These are phyloP conservation scores for Akanthomyces lecanii DNA, from an alignment of 2,329 filamentous ascomycete genomes.

Conservation along the genomic window DNA sequence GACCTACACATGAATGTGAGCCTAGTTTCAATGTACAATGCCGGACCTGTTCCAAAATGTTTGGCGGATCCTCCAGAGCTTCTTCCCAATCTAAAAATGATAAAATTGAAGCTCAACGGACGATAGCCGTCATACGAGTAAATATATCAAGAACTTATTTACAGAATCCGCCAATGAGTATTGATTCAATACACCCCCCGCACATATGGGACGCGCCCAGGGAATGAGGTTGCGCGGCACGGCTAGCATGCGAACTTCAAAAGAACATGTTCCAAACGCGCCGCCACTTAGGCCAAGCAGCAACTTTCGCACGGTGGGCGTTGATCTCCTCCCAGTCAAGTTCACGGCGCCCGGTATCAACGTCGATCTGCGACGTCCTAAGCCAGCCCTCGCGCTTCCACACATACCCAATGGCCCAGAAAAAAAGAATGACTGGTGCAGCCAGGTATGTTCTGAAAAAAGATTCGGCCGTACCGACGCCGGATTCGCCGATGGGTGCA, in stretches of 20 bases:
- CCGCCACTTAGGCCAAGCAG: conserved; percentile 49
- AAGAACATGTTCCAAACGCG: conserved; percentile 36
- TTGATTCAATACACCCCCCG: background rate
- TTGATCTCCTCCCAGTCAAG: conserved; percentile 63
- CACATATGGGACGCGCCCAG: too few species aligned
- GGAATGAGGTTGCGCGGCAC: too few species aligned
- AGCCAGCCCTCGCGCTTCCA: conserved; percentile 65
- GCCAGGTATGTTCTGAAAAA: conserved; percentile 57
- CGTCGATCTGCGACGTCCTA: conserved; percentile 56
- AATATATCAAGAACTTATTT: background rate
- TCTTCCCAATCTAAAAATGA: background rate
- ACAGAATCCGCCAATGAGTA: background rate
- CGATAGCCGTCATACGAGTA: background rate
- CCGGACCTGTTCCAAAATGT: too few species aligned
- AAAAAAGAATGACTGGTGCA: conserved; percentile 49
- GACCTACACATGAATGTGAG: background rate
- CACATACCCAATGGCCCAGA: conserved; percentile 55
- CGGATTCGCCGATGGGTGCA: conserved; percentile 29
- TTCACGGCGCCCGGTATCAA: conserved; percentile 62
- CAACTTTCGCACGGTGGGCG: conserved; percentile 46
- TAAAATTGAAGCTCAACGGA: background rate
- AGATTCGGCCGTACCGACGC: conserved; percentile 39
- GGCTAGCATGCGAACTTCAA: background rate
- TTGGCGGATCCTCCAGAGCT: too few species aligned
- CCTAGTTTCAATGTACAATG: too few species aligned